Base-by-base conservation (phyloP, 495 filamentous ascomycete genomes). In the Aspergillus diversus region DNA sequence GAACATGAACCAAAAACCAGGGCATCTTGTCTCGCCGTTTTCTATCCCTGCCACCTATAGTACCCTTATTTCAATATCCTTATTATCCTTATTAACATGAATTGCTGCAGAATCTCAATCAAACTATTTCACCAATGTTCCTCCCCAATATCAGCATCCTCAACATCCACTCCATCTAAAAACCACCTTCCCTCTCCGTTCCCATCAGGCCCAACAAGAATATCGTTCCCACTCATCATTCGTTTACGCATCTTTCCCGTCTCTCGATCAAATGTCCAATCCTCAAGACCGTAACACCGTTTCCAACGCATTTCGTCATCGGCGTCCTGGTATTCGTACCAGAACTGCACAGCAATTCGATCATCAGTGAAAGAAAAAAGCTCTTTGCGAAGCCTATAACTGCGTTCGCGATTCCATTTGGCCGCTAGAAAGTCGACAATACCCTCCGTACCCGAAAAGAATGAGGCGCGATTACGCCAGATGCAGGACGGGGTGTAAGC, bases 151-250 rank as follows among this genome's bases (percentile, higher is more conserved):
- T 81, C 63, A 7, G 92, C 92, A 0, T 80, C 71, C 63, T 96
- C 83, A 7, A 96, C 90, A 77, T 95, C 88, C 32, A 92, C 62
- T 1, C 82, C 86, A 71, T 90, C 87, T 43, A 85, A 66, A 77
- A 89, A 90, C 77, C 80, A 80, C 62, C 87, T 77, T 6, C 84
- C 86, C 39, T 75, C 67, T 0, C 77, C 77, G 69, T 81, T 74
- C 31, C 78, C 78, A 56, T 77, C 67, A 12, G 70, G 69, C 4
- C 80, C 75, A 51, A 97, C 87, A 69, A 86, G 80, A 21, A 97
- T 71, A 77, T 97, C 91, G 68, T 96, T 97, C 4, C 90, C 93
- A 71, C 91, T 95, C 93, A 97, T 97, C 86, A 88, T 86, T 49
- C 92, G 74, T 78, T 97, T 97, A 60, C 86, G 73, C 93, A 96